Evolutionary conservation across 345 rosid genomes (phyloP), one percentile per base, ranked within the genome.

Genomic region (Draba incana): DNA sequence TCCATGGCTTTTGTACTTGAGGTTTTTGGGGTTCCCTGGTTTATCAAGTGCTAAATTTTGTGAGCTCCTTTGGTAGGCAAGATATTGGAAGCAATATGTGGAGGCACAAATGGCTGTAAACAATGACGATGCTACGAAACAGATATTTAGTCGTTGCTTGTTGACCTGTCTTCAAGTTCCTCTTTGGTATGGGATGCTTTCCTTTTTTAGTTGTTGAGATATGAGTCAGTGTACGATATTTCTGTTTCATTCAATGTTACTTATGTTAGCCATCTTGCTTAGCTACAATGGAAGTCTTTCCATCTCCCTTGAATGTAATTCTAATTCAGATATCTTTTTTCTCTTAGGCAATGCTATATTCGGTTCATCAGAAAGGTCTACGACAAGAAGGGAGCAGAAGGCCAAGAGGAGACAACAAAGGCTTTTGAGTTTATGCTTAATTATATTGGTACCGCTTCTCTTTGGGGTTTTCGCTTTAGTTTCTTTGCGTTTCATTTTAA

Each of bases 81-180:
- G 90, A 74, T 88, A 75, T 75, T 93, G 99, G 97, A 90, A 88
- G 86, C 98, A 93, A 60, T 94, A 94, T 71, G 96, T 89, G 68
- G 97, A 94, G 81, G 95, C 90, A 35, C 78, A 84, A 60, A 90
- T 94, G 96, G 82, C 84, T 64, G 86, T 70, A 24, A 88, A 83
- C 72, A 88, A 90, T 73, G 99, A 88, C 41, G 97, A 87, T 75
- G 96, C 97, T 62, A 85, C 86, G n/a, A 94, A 79, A 69, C 96
- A 84, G 75, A 86, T 94, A 72, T 94, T 94, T 84, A 88, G 97
- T 75, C 86, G 95, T 43, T 94, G 97, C 74, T 85, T 94, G 74
- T 77, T 94, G 81, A 94, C 77, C 48, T 94, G 97, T 71, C 94
- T 88, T 75, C 95, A 94, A 51, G 84, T 94, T 81, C 97, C 95